A percentile compares a stretch with the other conserved stretches of the same genome.
phyloP scores from a whole-genome alignment of 2,329 filamentous ascomycete species.

The Sporothrix pseudoabietina region DNA sequence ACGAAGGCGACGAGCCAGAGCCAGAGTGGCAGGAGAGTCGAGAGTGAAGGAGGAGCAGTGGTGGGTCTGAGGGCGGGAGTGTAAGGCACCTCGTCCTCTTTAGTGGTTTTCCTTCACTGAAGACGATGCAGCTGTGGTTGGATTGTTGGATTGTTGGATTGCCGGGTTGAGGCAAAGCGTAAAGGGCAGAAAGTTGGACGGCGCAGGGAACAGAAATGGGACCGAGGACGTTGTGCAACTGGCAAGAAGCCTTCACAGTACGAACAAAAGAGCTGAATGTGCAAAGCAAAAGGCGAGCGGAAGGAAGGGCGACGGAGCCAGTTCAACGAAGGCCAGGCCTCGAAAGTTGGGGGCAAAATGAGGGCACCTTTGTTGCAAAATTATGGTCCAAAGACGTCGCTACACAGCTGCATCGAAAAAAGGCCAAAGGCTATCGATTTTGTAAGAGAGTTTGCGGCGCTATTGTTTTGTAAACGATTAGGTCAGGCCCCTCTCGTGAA shows the following conservation, averaged over 20 bases:
- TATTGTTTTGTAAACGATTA: not conserved
- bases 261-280: not conserved
- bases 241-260: not conserved
- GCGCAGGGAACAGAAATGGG: not conserved
- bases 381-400: not conserved
- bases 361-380: not conserved
- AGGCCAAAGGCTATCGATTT: not conserved
- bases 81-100: not conserved
- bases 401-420: not conserved
- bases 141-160: not conserved
- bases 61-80: conserved; percentile 1
- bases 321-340: not conserved
- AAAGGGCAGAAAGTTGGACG: not conserved
- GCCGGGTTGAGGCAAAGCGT: not conserved
- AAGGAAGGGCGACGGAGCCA: not conserved
- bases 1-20: conserved; percentile 8
- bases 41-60: not conserved
- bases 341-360: not conserved
- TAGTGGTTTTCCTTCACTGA: not conserved
- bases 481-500: conserved; percentile 1
- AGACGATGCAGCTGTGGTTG: conserved; percentile 16
- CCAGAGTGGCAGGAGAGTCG: not conserved
- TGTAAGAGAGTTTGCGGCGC: not conserved
- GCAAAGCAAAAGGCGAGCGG: not conserved
- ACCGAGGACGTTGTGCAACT: not conserved